Evolutionary conservation across 345 rosid species (phyloP).

Genomic region (Camelina laxa): DNA sequence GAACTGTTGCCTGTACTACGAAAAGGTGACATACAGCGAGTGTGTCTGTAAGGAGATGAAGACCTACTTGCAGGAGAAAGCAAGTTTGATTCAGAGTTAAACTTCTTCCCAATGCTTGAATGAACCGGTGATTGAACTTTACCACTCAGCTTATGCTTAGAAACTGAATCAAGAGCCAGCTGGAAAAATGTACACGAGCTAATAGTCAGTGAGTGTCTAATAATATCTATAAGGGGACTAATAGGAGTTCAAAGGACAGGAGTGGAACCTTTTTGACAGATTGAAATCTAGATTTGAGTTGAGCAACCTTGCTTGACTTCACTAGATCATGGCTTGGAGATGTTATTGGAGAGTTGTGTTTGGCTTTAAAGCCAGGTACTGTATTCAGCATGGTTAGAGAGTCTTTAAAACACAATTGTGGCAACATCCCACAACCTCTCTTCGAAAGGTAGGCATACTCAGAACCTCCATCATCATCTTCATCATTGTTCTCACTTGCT

Average conservation of each 20-base stretch:
- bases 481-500: conserved; percentile 56
- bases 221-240: neutral
- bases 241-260: conserved; percentile 11
- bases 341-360: conserved; percentile 50
- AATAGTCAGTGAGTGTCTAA: conserved; percentile 9
- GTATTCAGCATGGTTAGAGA: conserved; percentile 64
- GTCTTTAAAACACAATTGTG: conserved; percentile 69
- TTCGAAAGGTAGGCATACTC: conserved; percentile 50
- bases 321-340: conserved; percentile 38
- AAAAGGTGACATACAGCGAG: conserved; percentile 59
- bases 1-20: conserved; percentile 58
- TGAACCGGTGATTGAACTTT: conserved; percentile 52
- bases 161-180: conserved; percentile 51
- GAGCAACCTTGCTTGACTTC: conserved; percentile 54
- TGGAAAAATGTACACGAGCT: conserved; percentile 46
- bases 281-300: conserved; percentile 51
- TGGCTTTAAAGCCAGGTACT: conserved; percentile 59
- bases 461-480: conserved; percentile 48
- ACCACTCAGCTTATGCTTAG: conserved; percentile 46
- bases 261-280: conserved; percentile 55
- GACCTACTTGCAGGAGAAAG: conserved; percentile 47
- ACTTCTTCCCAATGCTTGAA: conserved; percentile 46
- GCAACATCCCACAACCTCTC: conserved; percentile 79
- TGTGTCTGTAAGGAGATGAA: conserved; percentile 63
- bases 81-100: conserved; percentile 48